These are phyloP conservation scores for Salix dunnii DNA, from an alignment of 345 rosid genomes.

Conservation along the genomic window DNA sequence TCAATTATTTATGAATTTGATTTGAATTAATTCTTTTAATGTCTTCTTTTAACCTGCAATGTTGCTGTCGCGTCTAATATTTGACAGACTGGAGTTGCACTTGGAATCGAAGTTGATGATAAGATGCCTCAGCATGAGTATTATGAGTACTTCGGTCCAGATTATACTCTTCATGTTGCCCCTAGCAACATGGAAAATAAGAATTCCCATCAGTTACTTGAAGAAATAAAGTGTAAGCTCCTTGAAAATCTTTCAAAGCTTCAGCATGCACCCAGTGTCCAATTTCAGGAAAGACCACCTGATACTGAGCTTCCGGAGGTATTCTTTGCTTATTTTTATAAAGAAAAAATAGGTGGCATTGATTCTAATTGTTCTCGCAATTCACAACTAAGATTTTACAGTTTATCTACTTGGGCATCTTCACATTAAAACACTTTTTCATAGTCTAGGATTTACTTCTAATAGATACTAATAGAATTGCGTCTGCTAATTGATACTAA, in stretches of 20 bases:
- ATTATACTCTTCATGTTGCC: conserved; percentile 65
- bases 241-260: conserved; percentile 87
- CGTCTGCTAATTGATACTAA: conserved; percentile 7
- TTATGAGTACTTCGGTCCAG: conserved; percentile 76
- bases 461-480: not conserved
- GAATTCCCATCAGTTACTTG: conserved; percentile 65
- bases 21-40: not conserved
- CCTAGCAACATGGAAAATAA: conserved; percentile 70
- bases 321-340: not conserved
- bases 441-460: not conserved
- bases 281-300: conserved; percentile 84
- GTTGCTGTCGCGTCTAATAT: conserved; percentile 10
- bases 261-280: conserved; percentile 97
- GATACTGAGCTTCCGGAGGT: conserved; percentile 48
- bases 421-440: not conserved
- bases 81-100: conserved; percentile 62
- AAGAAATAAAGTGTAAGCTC: conserved; percentile 73
- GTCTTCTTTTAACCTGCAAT: not conserved
- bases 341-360: not conserved
- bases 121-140: conserved; percentile 82
- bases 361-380: not conserved
- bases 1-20: not conserved
- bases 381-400: not conserved
- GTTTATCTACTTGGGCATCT: not conserved
- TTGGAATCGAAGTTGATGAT: conserved; percentile 67